Conservation (phyloP, 164 flowering plant species). For the Vitis labrusca region DNA sequence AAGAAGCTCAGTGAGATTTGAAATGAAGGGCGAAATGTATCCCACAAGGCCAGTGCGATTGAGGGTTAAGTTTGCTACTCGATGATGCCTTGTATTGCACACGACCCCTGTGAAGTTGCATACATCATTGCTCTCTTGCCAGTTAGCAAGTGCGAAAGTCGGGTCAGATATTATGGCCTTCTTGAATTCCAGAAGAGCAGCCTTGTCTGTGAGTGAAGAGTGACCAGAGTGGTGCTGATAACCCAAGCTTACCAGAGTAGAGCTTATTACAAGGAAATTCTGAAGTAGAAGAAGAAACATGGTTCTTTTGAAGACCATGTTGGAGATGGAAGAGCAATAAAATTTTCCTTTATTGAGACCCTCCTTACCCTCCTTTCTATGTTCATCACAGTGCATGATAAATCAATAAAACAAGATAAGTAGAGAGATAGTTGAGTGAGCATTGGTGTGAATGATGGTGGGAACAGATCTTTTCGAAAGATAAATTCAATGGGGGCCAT, state of each 20-base stretch:
- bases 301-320: constrained; percentile 19
- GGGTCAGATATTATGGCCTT: constrained; percentile 28
- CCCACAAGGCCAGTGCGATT: constrained; percentile 22
- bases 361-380: neutral
- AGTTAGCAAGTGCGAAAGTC: constrained; percentile 29
- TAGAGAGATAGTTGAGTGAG: constrained; percentile 4
- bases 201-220: constrained; percentile 36
- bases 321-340: constrained; percentile 3
- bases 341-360: neutral
- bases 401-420: neutral
- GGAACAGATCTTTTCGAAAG: neutral
- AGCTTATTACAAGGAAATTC: constrained; percentile 8
- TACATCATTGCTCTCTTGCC: constrained; percentile 30
- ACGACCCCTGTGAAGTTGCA: constrained; percentile 44
- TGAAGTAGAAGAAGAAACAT: constrained; percentile 27
- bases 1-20: constrained; percentile 47
- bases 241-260: neutral
- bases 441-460: neutral
- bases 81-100: constrained; percentile 28
- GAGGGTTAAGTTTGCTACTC: constrained; percentile 29
- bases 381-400: constrained; percentile 2
- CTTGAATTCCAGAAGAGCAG: constrained; percentile 48
- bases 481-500: constrained; percentile 4
- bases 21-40: constrained; percentile 28
- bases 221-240: constrained; percentile 19